Conservation (phyloP, 768 basidiomycete genomes). For the Tylopilus cervinicoccineus region DNA sequence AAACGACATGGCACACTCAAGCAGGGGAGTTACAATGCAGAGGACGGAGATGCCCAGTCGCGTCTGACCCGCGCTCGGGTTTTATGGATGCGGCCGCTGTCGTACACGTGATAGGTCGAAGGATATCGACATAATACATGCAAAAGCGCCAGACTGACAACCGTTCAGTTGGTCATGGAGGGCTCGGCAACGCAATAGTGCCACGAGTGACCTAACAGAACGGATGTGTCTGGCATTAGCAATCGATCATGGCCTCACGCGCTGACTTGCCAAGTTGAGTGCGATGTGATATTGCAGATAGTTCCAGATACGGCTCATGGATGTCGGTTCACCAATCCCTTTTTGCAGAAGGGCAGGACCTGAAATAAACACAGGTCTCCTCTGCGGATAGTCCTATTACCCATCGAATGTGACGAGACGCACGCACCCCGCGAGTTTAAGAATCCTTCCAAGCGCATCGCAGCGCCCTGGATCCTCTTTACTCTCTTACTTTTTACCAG, state of each 20-base stretch:
- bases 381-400: not conserved
- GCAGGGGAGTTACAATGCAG: not conserved
- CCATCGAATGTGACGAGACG: not conserved
- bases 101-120: slow-evolving; percentile 15
- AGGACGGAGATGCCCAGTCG: not conserved
- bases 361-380: not conserved
- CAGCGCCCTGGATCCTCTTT: not conserved
- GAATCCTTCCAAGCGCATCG: not conserved
- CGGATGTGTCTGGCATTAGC: not conserved
- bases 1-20: slow-evolving; percentile 15
- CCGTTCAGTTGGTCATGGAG: slow-evolving; percentile 1
- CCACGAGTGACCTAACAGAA: too few species aligned
- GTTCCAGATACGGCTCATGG: too few species aligned
- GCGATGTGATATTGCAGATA: too few species aligned
- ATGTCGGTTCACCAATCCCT: too few species aligned
- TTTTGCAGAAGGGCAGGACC: not conserved
- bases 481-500: too few species aligned
- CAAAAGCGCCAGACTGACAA: not conserved
- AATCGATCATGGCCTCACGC: not conserved
- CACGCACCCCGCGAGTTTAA: not conserved
- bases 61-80: too few species aligned
- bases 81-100: slow-evolving; percentile 12
- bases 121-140: not conserved
- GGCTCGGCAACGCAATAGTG: not conserved
- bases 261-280: not conserved